phyloP scores from a whole-genome alignment of 176 grass and related monocot genomes.

The Pharus latifolius region DNA sequence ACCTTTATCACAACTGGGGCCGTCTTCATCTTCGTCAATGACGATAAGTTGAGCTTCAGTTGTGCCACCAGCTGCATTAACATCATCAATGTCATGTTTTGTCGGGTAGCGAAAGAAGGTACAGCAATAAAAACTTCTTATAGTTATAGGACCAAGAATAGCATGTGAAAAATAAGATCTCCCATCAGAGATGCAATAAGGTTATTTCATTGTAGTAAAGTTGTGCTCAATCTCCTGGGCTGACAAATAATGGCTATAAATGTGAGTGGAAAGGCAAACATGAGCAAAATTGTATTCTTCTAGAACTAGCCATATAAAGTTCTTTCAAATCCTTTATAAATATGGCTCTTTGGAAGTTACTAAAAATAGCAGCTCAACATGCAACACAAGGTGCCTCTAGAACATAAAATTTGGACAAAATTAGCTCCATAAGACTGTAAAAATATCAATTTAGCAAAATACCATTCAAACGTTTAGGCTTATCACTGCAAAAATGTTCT shows the following conservation, averaged over 20 bases:
- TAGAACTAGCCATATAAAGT: neutral
- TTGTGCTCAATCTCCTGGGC: neutral
- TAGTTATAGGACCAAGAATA: neutral
- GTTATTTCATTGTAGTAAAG: neutral
- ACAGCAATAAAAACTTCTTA: neutral
- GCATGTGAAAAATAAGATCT: neutral
- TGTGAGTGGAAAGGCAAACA: neutral
- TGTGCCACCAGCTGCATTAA: neutral
- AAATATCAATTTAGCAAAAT: neutral
- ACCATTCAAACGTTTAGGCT: no score
- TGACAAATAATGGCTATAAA: neutral
- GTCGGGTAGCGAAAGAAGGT: neutral
- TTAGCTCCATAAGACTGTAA: no score
- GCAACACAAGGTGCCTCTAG: neutral
- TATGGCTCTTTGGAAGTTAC: neutral
- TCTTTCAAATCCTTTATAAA: neutral
- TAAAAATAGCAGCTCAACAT: neutral
- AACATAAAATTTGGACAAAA: no score
- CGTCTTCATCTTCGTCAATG: constrained; percentile 19
- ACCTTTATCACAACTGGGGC: neutral
- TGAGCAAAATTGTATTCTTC: neutral
- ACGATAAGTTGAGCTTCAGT: neutral
- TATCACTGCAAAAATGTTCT: no score
- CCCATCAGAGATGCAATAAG: neutral
- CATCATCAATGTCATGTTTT: neutral